Conservation (phyloP, 176 grass and related monocot genomes). For the Melocanna baccifera region DNA sequence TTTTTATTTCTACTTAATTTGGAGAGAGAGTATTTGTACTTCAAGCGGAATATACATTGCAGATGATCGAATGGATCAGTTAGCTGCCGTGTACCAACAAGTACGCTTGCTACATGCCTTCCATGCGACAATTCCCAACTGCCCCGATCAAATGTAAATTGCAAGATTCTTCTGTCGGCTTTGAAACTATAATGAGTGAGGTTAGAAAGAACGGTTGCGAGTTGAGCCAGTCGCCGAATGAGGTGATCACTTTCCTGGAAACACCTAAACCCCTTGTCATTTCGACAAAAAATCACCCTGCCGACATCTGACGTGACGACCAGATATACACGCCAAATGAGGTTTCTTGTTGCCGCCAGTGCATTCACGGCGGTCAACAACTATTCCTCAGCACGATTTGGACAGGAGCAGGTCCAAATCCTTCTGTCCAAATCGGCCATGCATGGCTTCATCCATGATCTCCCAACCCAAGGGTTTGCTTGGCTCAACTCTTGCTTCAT, state of each 20-base stretch:
- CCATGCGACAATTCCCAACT: constrained; percentile 19
- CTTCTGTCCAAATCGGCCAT: neutral
- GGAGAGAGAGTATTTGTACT: neutral
- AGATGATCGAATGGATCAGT: neutral
- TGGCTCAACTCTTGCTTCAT: neutral
- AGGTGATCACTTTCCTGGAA: neutral
- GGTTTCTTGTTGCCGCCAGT: neutral
- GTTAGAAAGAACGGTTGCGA: neutral
- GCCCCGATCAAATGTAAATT: constrained; percentile 13
- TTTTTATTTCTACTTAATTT: neutral
- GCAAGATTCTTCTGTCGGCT: constrained; percentile 26
- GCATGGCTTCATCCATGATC: neutral
- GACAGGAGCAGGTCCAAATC: neutral
- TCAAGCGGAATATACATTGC: constrained; percentile 21
- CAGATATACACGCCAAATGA: neutral
- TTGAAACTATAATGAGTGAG: neutral
- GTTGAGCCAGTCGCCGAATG: neutral
- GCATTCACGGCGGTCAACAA: neutral
- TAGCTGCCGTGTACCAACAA: constrained; percentile 24
- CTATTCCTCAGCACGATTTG: neutral
- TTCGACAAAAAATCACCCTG: neutral
- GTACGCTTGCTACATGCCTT: neutral
- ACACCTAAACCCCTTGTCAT: neutral
- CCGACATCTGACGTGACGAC: neutral
- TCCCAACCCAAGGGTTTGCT: neutral